A percentile compares a stretch with the other conserved stretches of the same genome.
Conservation (phyloP, 2,329 filamentous ascomycete species). For the Penicillium sp. region DNA sequence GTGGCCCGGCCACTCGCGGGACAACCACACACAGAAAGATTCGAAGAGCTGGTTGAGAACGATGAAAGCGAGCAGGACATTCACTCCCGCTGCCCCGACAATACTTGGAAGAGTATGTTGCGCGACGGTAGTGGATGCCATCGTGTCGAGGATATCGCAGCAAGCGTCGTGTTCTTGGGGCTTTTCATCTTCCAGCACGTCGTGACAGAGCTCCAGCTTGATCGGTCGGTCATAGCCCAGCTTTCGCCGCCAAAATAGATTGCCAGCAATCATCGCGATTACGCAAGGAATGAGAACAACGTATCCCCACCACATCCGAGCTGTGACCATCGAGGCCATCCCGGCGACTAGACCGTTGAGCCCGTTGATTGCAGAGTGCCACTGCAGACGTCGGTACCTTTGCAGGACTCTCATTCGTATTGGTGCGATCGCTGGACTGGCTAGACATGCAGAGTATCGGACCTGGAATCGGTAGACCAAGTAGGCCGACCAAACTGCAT, state of each 20-base stretch:
- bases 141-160: neutral
- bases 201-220: neutral
- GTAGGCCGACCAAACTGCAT: conserved; percentile 54
- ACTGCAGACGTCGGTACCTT: conserved; percentile 49
- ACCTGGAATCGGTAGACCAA: conserved; percentile 48
- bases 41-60: conserved; percentile 15
- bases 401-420: conserved; percentile 37
- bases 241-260: conserved; percentile 54
- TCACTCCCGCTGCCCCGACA: neutral
- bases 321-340: conserved; percentile 56
- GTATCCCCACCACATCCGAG: conserved; percentile 60
- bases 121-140: neutral
- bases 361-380: conserved; percentile 54
- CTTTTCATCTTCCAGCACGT: neutral
- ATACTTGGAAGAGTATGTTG: neutral
- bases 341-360: conserved; percentile 54
- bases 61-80: conserved; percentile 9
- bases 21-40: conserved; percentile 11
- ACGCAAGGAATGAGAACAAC: conserved; percentile 58
- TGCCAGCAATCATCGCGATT: conserved; percentile 51
- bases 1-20: neutral
- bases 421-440: conserved; percentile 19
- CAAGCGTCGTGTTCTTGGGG: neutral
- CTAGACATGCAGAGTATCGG: conserved; percentile 40
- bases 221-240: conserved; percentile 54